A percentile compares a stretch with the other conserved stretches of the same genome.
These are phyloP conservation scores for Zea luxurians DNA, from an alignment of 176 grass and related monocot genomes.

Conservation along the genomic window DNA sequence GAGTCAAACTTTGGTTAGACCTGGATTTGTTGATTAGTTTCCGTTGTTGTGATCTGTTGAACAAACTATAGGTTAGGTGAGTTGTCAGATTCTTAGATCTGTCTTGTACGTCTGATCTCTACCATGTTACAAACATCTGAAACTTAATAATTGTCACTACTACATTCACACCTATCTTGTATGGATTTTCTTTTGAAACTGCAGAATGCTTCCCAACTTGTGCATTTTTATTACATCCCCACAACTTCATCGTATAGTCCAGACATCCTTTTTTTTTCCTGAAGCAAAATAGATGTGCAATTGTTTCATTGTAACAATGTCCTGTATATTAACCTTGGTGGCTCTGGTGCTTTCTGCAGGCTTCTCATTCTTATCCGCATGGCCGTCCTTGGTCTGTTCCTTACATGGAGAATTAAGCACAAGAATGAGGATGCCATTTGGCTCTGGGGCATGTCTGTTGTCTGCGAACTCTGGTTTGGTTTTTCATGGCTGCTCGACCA, in stretches of 20 bases:
- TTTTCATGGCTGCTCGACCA: conserved; percentile 95
- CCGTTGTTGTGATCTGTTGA: background rate
- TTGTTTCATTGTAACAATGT: background rate
- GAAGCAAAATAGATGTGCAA: background rate
- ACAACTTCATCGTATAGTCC: background rate
- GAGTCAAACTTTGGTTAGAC: conserved; percentile 40
- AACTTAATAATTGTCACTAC: background rate
- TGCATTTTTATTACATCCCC: background rate
- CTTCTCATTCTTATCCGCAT: conserved; percentile 85
- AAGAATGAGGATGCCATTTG: conserved; percentile 89
- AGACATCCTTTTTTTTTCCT: background rate
- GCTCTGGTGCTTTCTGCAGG: conserved; percentile 40
- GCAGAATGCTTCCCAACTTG: background rate
- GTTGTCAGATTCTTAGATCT: conserved; percentile 46
- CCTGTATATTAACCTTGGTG: background rate
- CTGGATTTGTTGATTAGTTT: conserved; percentile 26
- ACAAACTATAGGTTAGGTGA: conserved; percentile 28
- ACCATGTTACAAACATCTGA: background rate
- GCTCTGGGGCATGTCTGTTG: conserved; percentile 99
- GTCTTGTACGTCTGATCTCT: background rate
- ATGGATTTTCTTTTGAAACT: background rate
- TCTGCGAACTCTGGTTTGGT: conserved; percentile 91
- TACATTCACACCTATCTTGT: too few species aligned
- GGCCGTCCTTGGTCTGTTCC: conserved; percentile 68
- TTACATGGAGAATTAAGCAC: conserved; percentile 74